Evolutionary conservation across 495 filamentous ascomycete species (phyloP).

Genomic region (Tuber microsphaerosporum): DNA sequence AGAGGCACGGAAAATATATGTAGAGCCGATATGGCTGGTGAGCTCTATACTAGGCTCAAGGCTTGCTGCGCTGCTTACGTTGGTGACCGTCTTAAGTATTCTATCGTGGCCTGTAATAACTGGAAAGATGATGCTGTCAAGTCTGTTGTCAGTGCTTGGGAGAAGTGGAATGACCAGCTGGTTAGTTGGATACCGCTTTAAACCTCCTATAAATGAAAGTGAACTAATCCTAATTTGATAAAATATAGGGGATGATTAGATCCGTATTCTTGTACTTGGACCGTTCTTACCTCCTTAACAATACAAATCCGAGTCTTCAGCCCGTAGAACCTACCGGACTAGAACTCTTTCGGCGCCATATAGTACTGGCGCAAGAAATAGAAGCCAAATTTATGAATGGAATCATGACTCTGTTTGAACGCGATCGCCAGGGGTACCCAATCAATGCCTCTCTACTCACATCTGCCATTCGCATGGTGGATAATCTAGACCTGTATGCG

Average conservation of each 20-base stretch:
- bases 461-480: conserved; percentile 69
- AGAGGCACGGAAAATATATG: conserved; percentile 85
- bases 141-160: conserved; percentile 63
- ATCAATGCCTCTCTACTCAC: conserved; percentile 55
- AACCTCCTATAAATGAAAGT: not conserved
- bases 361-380: conserved; percentile 52
- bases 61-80: conserved; percentile 60
- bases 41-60: conserved; percentile 57
- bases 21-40: conserved; percentile 60
- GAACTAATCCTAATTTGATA: not conserved
- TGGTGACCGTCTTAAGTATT: conserved; percentile 50
- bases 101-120: conserved; percentile 50
- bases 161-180: conserved; percentile 68
- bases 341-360: conserved; percentile 51
- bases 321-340: conserved; percentile 57
- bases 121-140: conserved; percentile 57
- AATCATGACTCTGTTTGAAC: conserved; percentile 65
- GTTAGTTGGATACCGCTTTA: conserved; percentile 44
- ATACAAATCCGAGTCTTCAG: conserved; percentile 49
- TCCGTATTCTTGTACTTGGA: conserved; percentile 90
- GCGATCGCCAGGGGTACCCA: conserved; percentile 53
- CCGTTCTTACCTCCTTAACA: conserved; percentile 70
- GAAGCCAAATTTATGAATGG: conserved; percentile 58
- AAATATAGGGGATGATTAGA: conserved; percentile 59
- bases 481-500: conserved; percentile 70